Conservation (phyloP, 805 yeast genomes). For the Groenewaldozyma tartarivorans region DNA sequence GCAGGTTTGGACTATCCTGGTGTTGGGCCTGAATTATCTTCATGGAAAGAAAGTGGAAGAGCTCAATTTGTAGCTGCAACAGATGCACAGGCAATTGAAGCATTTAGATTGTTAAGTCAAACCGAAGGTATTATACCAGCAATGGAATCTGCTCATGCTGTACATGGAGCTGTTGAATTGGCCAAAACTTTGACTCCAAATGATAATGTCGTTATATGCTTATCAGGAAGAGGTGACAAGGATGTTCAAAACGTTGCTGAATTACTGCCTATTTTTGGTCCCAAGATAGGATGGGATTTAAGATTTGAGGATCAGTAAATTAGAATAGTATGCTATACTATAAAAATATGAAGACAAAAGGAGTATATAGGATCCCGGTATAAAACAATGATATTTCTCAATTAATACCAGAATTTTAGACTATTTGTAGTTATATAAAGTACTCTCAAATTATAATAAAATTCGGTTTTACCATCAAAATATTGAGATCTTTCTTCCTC, state of each 20-base stretch:
- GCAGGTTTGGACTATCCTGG: conserved; percentile 99
- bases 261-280: conserved; percentile 80
- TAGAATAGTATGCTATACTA: not conserved
- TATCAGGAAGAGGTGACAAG: conserved; percentile 98
- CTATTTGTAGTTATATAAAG: too few relatives aligned
- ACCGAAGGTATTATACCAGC: conserved; percentile 98
- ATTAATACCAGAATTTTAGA: too few relatives aligned
- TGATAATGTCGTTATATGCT: conserved; percentile 74
- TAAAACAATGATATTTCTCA: too few relatives aligned
- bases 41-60: conserved; percentile 90
- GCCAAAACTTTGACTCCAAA: conserved; percentile 78
- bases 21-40: conserved; percentile 96
- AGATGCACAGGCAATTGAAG: conserved; percentile 89
- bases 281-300: conserved; percentile 90
- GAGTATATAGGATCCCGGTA: not conserved
- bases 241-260: conserved; percentile 98
- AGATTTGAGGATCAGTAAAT: conserved; percentile 43
- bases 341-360: not conserved
- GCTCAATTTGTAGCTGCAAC: conserved; percentile 87
- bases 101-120: conserved; percentile 81
- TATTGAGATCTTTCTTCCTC: too few relatives aligned
- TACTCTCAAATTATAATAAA: too few relatives aligned
- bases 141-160: conserved; percentile 93
- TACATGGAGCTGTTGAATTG: conserved; percentile 78
- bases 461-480: too few relatives aligned